phyloP scores from a whole-genome alignment of 148 eudicot species.

The Euryodendron excelsum region DNA sequence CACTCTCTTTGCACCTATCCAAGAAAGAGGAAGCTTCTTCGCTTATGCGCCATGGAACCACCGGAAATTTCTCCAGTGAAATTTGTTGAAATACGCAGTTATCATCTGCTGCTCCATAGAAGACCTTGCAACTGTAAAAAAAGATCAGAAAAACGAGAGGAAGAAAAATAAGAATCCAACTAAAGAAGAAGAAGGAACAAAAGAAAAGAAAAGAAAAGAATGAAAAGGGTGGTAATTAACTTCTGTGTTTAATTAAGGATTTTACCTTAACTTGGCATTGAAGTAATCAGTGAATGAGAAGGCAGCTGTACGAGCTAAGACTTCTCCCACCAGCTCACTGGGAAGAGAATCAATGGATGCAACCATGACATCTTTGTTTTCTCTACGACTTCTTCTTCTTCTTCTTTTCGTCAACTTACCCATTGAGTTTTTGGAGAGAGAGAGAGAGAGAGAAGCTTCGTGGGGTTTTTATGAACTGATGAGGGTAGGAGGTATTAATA shows the following conservation, averaged over 20 bases:
- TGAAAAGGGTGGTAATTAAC: no score
- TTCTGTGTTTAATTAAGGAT: no score
- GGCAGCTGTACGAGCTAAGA: not conserved
- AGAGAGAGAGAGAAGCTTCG: no score
- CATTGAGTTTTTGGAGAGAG: no score
- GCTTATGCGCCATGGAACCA: not conserved
- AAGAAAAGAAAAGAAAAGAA: no score
- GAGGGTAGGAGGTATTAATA: no score
- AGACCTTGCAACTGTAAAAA: conserved; percentile 8
- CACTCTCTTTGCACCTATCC: not conserved
- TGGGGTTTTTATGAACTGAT: no score
- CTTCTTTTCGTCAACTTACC: not conserved
- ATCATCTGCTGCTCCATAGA: conserved; percentile 6
- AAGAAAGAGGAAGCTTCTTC: not conserved
- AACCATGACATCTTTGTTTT: not conserved
- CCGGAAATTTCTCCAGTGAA: not conserved
- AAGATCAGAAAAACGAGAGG: no score
- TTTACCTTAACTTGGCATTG: not conserved
- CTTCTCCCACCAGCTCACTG: not conserved
- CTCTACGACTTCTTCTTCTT: not conserved
- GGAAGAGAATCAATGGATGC: not conserved
- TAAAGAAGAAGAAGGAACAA: no score
- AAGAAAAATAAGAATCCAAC: no score
- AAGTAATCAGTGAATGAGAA: not conserved
- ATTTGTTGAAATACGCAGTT: not conserved